These are phyloP conservation scores for Coemansia sp. DNA, from an alignment of 192 early-diverging fungal genomes.

Conservation along the genomic window DNA sequence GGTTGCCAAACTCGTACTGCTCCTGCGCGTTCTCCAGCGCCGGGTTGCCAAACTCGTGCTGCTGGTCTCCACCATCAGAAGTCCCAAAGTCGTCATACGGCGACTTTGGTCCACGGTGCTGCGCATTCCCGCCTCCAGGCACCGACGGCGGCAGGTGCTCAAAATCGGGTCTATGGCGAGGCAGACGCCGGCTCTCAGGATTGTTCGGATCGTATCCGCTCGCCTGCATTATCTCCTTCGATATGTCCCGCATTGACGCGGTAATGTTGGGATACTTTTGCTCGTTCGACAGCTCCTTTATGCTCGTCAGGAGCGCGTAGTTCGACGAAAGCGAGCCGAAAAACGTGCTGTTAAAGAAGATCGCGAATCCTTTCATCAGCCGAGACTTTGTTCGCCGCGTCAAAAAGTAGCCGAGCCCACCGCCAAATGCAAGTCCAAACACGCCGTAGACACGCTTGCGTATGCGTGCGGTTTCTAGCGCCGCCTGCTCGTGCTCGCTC, in stretches of 20 bases:
- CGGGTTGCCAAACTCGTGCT: conserved; percentile 9
- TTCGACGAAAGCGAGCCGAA: background rate
- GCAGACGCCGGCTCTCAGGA: conserved; percentile 10
- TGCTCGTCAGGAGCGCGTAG: conserved; percentile 1
- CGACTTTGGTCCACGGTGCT: background rate
- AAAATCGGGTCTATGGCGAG: conserved; percentile 10
- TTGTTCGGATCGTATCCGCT: conserved; percentile 26
- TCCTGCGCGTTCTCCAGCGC: background rate
- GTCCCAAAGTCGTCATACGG: background rate
- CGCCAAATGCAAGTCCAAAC: conserved; percentile 13
- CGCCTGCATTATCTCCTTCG: conserved; percentile 23
- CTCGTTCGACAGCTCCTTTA: conserved; percentile 21
- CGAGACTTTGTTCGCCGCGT: conserved; percentile 13
- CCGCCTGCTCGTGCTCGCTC: conserved; percentile 19
- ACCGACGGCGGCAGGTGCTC: conserved; percentile 18
- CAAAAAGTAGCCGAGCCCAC: conserved; percentile 19
- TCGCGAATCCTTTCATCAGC: conserved; percentile 6
- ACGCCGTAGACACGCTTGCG: background rate
- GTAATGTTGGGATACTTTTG: conserved; percentile 36
- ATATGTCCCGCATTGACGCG: conserved; percentile 28
- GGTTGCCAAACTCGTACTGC: conserved; percentile 7
- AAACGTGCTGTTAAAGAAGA: conserved; percentile 15
- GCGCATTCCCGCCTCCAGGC: background rate
- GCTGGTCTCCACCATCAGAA: conserved; percentile 1
- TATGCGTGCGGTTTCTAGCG: conserved; percentile 2